Conservation (phyloP, 768 basidiomycete species). For the Leccinum longicurvipes region DNA sequence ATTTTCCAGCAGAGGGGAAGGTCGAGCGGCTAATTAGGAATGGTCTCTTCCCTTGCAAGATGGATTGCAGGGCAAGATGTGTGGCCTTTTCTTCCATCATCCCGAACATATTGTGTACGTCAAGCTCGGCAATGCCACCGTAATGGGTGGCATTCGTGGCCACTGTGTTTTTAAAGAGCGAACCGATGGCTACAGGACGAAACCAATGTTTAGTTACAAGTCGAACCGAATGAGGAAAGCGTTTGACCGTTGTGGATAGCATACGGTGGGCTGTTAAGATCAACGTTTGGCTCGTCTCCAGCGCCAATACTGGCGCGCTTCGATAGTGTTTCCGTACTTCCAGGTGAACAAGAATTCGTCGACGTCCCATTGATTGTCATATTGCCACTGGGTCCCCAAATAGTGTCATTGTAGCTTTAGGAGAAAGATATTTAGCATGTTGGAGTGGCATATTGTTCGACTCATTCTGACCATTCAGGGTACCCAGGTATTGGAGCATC, state of each 20-base stretch:
- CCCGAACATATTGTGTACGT: constrained; percentile 73
- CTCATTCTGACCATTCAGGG: constrained; percentile 57
- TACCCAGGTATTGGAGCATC: constrained; percentile 54
- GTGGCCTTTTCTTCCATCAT: constrained; percentile 70
- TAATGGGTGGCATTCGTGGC: constrained; percentile 72
- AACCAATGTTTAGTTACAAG: background rate
- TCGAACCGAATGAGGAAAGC: background rate
- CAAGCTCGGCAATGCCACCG: constrained; percentile 58
- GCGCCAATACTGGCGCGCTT: constrained; percentile 49
- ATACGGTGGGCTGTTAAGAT: constrained; percentile 62
- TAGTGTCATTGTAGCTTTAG: constrained; percentile 55
- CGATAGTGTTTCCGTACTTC: constrained; percentile 16
- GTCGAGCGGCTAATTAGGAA: constrained; percentile 72
- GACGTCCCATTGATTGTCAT: constrained; percentile 66
- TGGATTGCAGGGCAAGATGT: constrained; percentile 50
- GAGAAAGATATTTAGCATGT: background rate
- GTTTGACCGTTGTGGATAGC: constrained; percentile 65
- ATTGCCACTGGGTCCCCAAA: constrained; percentile 70
- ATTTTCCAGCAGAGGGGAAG: constrained; percentile 63
- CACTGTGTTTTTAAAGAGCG: constrained; percentile 54
- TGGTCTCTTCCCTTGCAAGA: constrained; percentile 59
- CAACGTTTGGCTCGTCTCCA: constrained; percentile 42
- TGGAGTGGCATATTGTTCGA: background rate
- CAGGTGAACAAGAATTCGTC: constrained; percentile 42
- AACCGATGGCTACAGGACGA: constrained; percentile 41